A percentile compares a stretch with the other conserved stretches of the same genome.
Evolutionary conservation across 805 yeast genomes (phyloP).

Genomic region (Teunomyces funiuensis): DNA sequence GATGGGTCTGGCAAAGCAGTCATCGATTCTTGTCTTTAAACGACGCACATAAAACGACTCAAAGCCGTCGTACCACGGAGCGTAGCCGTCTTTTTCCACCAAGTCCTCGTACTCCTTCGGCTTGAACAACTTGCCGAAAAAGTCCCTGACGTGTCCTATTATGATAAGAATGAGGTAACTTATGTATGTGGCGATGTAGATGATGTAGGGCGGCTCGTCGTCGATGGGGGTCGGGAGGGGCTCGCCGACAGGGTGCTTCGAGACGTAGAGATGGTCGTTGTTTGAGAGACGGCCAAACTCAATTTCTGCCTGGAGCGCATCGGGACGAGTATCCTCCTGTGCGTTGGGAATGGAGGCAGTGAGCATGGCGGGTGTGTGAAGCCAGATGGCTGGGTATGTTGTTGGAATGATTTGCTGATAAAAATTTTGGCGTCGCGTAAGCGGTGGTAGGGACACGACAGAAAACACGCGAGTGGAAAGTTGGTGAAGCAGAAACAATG

Average conservation of each 20-base stretch:
- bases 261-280: constrained; percentile 60
- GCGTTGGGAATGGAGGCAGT: constrained; percentile 36
- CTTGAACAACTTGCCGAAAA: constrained; percentile 72
- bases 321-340: constrained; percentile 34
- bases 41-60: constrained; percentile 93
- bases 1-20: constrained; percentile 94
- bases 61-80: constrained; percentile 93
- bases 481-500: no score
- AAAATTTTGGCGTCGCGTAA: constrained; percentile 5
- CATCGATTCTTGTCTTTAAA: constrained; percentile 85
- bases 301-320: constrained; percentile 43
- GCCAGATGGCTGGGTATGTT: neutral
- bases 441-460: neutral
- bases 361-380: constrained; percentile 1
- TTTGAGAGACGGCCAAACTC: constrained; percentile 76
- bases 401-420: neutral
- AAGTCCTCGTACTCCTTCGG: constrained; percentile 65
- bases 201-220: constrained; percentile 86
- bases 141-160: constrained; percentile 89
- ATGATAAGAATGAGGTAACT: constrained; percentile 81
- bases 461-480: no score
- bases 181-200: constrained; percentile 78
- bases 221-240: constrained; percentile 62
- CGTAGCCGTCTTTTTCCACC: constrained; percentile 81
- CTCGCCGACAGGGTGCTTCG: constrained; percentile 55